A percentile compares a stretch with the other conserved stretches of the same genome.
These are phyloP conservation scores for Sphaerulina vaccinii DNA, from an alignment of 2,329 filamentous ascomycete genomes.

Conservation along the genomic window DNA sequence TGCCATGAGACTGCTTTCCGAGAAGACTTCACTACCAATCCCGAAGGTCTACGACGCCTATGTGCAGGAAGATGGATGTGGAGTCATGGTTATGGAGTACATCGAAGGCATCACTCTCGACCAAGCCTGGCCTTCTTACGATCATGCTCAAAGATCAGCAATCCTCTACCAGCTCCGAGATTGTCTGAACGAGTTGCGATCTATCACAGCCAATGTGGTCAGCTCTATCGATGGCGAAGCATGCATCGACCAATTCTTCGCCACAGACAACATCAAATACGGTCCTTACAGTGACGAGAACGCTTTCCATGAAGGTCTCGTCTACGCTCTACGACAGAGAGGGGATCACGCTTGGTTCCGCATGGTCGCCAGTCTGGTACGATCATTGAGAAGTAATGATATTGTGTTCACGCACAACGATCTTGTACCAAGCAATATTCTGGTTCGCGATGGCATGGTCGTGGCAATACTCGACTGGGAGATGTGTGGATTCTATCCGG, in stretches of 20 bases:
- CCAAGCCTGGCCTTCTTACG: conserved; percentile 11
- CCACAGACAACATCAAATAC: not conserved
- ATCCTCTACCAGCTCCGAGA: conserved; percentile 6
- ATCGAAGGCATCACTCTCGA: conserved; percentile 14
- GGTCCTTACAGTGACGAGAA: not conserved
- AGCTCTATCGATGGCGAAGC: conserved; percentile 5
- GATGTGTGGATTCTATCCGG: conserved; percentile 18
- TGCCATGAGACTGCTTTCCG: conserved; percentile 4
- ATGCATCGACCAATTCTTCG: conserved; percentile 13
- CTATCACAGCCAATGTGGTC: conserved; percentile 4
- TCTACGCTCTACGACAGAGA: not conserved
- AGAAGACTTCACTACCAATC: conserved; percentile 12
- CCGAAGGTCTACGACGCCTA: conserved; percentile 14
- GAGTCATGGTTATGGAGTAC: conserved; percentile 17
- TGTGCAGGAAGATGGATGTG: conserved; percentile 9
- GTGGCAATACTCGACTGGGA: conserved; percentile 25
- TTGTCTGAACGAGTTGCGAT: conserved; percentile 10
- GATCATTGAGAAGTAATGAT: conserved; percentile 7
- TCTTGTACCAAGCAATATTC: conserved; percentile 23
- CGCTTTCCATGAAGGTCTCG: conserved; percentile 7
- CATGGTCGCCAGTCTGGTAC: conserved; percentile 8
- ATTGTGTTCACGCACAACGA: conserved; percentile 24
- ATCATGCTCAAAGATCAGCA: conserved; percentile 5
- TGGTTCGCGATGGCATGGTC: conserved; percentile 19
- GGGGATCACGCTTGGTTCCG: conserved; percentile 2